Evolutionary conservation across 345 rosid genomes (phyloP).

Genomic region (Conringia planisiliqua): DNA sequence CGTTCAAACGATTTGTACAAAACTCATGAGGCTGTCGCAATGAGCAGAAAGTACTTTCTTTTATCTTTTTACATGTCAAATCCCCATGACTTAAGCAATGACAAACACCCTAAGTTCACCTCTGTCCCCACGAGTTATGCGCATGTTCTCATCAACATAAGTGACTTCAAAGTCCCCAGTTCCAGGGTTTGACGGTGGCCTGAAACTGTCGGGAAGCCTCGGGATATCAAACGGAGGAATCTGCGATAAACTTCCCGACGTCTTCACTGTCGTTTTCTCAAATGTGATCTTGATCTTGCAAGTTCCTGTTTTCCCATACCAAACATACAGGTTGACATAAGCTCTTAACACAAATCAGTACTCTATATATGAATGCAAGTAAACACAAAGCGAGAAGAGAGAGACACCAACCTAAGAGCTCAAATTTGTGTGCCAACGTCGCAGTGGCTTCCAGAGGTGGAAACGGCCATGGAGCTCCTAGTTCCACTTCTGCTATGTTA

Average conservation of each 20-base stretch:
- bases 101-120: slow-evolving; percentile 83
- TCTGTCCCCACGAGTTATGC: slow-evolving; percentile 86
- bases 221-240: slow-evolving; percentile 79
- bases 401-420: slow-evolving; percentile 55
- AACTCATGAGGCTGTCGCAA: not conserved
- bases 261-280: slow-evolving; percentile 77
- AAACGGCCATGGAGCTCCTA: slow-evolving; percentile 93
- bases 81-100: slow-evolving; percentile 32
- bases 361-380: not conserved
- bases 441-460: slow-evolving; percentile 74
- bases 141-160: slow-evolving; percentile 58
- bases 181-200: slow-evolving; percentile 62
- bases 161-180: slow-evolving; percentile 87
- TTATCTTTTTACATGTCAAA: not conserved
- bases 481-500: slow-evolving; percentile 76
- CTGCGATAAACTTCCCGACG: slow-evolving; percentile 64
- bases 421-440: slow-evolving; percentile 86
- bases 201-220: slow-evolving; percentile 59
- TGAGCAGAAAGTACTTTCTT: not conserved
- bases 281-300: slow-evolving; percentile 69
- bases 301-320: slow-evolving; percentile 42
- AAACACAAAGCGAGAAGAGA: not conserved
- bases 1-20: not conserved
- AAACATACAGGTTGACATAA: not conserved
- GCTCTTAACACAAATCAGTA: not conserved